A percentile compares a stretch with the other conserved stretches of the same genome.
Evolutionary conservation across 192 early-diverging fungal species (phyloP).

Genomic region (Backusella westeae): DNA sequence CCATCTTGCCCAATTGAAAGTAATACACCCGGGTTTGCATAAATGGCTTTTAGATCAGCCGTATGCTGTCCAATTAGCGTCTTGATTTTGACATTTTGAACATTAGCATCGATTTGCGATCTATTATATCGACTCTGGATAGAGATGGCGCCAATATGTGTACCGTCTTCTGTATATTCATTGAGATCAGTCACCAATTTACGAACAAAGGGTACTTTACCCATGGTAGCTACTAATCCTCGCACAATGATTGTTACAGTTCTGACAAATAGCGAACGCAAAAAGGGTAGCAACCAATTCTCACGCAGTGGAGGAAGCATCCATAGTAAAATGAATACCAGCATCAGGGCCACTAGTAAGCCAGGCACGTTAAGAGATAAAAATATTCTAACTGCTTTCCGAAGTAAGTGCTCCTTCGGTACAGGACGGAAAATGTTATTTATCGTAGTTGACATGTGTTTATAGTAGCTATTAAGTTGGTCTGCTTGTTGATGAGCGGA

Average conservation of each 20-base stretch:
- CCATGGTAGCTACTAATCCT: background rate
- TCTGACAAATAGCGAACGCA: constrained; percentile 2
- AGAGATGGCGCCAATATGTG: constrained; percentile 31
- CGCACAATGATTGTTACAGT: background rate
- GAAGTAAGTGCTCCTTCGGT: background rate
- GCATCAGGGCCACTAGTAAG: constrained; percentile 18
- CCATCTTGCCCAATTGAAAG: constrained; percentile 32
- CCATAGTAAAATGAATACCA: constrained; percentile 24
- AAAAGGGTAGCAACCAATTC: constrained; percentile 16
- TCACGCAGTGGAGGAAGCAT: constrained; percentile 21
- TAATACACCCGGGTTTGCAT: constrained; percentile 6
- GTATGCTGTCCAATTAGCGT: constrained; percentile 30
- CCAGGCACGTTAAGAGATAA: constrained; percentile 27
- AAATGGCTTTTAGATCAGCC: constrained; percentile 20
- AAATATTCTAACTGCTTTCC: background rate
- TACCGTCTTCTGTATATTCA: constrained; percentile 29
- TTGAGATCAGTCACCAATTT: constrained; percentile 2
- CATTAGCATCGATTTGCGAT: constrained; percentile 12
- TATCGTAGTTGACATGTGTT: background rate
- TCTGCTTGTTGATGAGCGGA: background rate
- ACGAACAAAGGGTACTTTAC: background rate
- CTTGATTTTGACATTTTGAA: constrained; percentile 13
- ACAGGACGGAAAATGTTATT: background rate
- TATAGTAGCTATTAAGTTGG: background rate
- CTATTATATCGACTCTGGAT: constrained; percentile 18